Conservation (phyloP, 352 stramenopile genomes). For the Pythium plurisporium region DNA sequence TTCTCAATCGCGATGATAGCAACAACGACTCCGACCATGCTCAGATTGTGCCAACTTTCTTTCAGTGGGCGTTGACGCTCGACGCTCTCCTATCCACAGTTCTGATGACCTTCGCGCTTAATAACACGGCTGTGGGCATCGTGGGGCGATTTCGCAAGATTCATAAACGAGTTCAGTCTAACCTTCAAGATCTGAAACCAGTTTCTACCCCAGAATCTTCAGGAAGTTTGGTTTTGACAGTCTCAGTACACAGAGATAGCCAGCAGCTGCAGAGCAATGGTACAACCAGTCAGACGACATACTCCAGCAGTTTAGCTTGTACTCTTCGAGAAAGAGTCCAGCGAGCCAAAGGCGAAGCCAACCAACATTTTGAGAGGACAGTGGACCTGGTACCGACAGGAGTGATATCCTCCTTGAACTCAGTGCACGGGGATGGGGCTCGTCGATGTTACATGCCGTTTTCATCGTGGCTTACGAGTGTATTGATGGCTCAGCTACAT, state of each 20-base stretch:
- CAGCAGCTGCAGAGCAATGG: background rate
- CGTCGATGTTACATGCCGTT: conserved; percentile 17
- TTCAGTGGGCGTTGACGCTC: conserved; percentile 6
- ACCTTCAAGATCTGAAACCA: background rate
- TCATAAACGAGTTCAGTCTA: background rate
- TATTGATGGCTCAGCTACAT: background rate
- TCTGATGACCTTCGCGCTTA: background rate
- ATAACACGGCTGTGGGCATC: too few relatives aligned
- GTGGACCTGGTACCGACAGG: background rate
- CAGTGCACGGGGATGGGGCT: background rate
- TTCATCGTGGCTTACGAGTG: conserved; percentile 14
- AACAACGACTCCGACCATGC: background rate
- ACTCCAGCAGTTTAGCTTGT: background rate
- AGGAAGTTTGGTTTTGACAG: too few relatives aligned
- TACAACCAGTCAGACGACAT: background rate
- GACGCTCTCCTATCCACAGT: background rate
- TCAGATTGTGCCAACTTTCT: too few relatives aligned
- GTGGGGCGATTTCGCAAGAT: too few relatives aligned
- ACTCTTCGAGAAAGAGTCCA: background rate
- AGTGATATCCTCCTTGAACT: background rate
- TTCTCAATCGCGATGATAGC: background rate
- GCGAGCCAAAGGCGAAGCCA: too few relatives aligned
- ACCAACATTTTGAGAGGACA: too few relatives aligned
- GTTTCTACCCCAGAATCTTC: too few relatives aligned
- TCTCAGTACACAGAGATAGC: too few relatives aligned